A percentile compares a stretch with the other conserved stretches of the same genome.
These are phyloP conservation scores for Penicillium angulare DNA, from an alignment of 495 filamentous ascomycete species.

Conservation along the genomic window DNA sequence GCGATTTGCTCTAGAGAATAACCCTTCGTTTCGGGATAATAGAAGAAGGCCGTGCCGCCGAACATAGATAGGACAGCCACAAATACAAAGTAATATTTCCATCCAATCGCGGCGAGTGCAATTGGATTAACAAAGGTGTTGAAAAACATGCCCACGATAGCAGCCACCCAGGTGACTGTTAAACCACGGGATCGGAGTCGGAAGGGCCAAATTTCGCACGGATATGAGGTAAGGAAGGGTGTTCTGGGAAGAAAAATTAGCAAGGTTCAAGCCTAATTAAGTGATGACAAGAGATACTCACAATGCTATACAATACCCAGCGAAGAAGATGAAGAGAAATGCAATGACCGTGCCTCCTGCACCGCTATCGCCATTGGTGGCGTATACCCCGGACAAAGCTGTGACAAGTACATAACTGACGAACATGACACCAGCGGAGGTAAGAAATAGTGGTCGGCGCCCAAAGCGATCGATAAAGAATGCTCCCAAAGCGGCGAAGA, in stretches of 20 bases:
- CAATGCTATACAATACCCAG: conserved; percentile 58
- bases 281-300: conserved; percentile 15
- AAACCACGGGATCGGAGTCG: conserved; percentile 64
- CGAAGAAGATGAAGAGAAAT: conserved; percentile 58
- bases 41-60: conserved; percentile 55
- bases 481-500: conserved; percentile 53
- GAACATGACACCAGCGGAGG: conserved; percentile 51
- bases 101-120: conserved; percentile 53
- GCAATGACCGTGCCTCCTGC: conserved; percentile 55
- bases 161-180: conserved; percentile 58
- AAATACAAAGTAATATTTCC: conserved; percentile 62
- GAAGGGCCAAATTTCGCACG: conserved; percentile 64
- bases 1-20: conserved; percentile 61
- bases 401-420: conserved; percentile 54
- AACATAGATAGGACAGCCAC: conserved; percentile 53
- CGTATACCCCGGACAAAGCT: conserved; percentile 53
- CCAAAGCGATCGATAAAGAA: conserved; percentile 55
- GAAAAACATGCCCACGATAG: conserved; percentile 54
- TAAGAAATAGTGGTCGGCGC: conserved; percentile 55
- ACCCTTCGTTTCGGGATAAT: conserved; percentile 64
- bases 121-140: conserved; percentile 58
- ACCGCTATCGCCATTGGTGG: conserved; percentile 24
- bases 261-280: not conserved
- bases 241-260: conserved; percentile 28
- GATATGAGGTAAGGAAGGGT: conserved; percentile 60